Evolutionary conservation across 1,284 basidiomycete species (phyloP), one percentile per base, ranked within the genome.

Genomic region (Trametes versicolor): DNA sequence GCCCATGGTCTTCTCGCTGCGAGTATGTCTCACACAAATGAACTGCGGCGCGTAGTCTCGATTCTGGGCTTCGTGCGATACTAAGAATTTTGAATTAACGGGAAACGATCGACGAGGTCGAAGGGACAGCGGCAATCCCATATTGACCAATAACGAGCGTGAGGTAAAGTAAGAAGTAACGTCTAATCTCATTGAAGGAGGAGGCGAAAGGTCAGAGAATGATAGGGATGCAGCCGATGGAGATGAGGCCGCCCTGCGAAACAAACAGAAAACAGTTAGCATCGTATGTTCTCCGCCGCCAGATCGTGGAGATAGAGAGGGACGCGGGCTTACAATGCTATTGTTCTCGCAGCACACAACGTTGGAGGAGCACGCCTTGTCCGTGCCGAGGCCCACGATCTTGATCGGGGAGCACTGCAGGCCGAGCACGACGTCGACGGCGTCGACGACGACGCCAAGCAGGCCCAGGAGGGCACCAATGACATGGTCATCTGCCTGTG

Each of bases 271-370:
- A 2, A 19, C 36, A 32, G 13, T 36, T 25, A 39, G 45, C 34
- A 62, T 36, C 36, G 21, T 52, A 4, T 12, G 4, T 27, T 23
- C 34, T 8, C n/a, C n/a, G n/a, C n/a, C 36, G 23, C 15, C 13
- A 27, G 23, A 19, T 23, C 23, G 32, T 52, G 50, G 21, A 25
- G 41, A 45, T 17, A 23, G 27, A 19, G 29, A 25, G 55, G 29
- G 21, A 7, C 2, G 21, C 23, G 17, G 17, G 57, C 65, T 61
- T 32, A 70, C 65, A 17, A 67, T 29, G 59, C 41, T 65, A 66
- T 74, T 74, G 66, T 74, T 68, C 60, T 70, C 57, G 65, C 71
- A 73, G 64, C 71, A 73, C 17, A 73, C 71, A 29, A 63, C 62
- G 49, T 63, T 67, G 25, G 67, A 49, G 15, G 45, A 48, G 66